Percentiles rank a stretch among this genome's conserved stretches.
Conservation (phyloP, 169 alveolate genomes). For the Plasmodium vivax region DNA sequence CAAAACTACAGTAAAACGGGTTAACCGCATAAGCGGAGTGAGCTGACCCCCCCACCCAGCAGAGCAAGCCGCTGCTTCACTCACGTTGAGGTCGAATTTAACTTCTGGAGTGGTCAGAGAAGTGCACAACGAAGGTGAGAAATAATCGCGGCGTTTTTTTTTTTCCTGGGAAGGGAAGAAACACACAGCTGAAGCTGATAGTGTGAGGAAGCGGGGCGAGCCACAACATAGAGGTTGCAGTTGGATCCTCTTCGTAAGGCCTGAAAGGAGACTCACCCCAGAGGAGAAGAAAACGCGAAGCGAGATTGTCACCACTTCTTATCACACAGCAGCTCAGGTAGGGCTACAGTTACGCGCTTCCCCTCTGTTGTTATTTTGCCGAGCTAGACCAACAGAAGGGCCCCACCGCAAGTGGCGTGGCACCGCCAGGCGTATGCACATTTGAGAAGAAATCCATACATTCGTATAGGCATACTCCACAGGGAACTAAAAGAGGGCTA, state of each 20-base stretch:
- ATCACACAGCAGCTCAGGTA: not conserved
- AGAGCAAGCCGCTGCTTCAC: not conserved
- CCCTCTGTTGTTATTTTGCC: not conserved
- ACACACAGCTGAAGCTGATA: not conserved
- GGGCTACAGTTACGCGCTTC: not conserved
- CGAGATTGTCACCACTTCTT: not conserved
- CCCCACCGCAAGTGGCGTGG: not conserved
- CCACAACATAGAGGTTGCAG: not conserved
- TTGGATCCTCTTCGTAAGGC: not conserved
- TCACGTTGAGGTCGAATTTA: not conserved
- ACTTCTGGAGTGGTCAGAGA: not conserved
- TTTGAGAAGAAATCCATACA: not conserved
- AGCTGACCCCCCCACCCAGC: not conserved
- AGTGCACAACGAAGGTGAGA: not conserved
- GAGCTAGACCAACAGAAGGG: not conserved
- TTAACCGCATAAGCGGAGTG: not conserved
- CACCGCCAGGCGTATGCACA: not conserved
- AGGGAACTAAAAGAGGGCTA: not conserved
- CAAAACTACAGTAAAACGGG: not conserved
- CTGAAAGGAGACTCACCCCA: not conserved
- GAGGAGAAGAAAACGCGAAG: not conserved
- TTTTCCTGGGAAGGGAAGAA: not conserved
- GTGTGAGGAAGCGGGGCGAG: not conserved
- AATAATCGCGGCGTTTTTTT: not conserved
- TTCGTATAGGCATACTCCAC: not conserved